Evolutionary conservation across 2,329 filamentous ascomycete species (phyloP), one percentile per base, ranked within the genome.

Genomic region (Trichoderma koningiopsis): DNA sequence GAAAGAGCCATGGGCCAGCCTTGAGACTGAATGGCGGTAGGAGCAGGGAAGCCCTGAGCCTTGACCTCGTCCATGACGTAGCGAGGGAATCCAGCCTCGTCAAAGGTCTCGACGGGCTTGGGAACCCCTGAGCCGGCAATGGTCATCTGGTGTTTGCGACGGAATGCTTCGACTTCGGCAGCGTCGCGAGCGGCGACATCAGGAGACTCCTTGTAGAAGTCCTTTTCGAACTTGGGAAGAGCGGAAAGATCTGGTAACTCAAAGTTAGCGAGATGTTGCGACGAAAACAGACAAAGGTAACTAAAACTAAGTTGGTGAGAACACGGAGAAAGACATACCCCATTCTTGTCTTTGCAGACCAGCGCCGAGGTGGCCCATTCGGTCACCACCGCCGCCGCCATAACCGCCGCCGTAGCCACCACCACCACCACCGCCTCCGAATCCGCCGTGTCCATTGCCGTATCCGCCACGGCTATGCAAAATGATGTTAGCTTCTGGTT

Each of bases 11-110:
- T 98, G 72, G 96, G 96, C 96, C 96, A 98, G 72, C 96, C 96
- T 81, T 98, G 96, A 22, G 95, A 96, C 83, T 99, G 96, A 81
- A 99, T 98, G 72, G 96, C 91, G 53, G 96, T 99, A 49, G 96
- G 96, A 68, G 91, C 91, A 72, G 92, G 89, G 83, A 99, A 99
- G 56, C 96, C 96, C 83, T 98, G 95, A 29, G 94, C 92, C 89
- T 99, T 99, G 79, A 99, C 96, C 81, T 99, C 96, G 77, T 93
- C 94, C 88, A 99, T 96, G 72, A 99, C 96, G 80, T 99, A 99
- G 76, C 90, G 89, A 55, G 96, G 96, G 84, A 99, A 99, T 55
- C 93, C 93, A 80, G 96, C 96, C 85, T 99, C 96, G 75, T 99
- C 96, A 79, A 99, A 99, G 49, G 91, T 97, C 83, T 97, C 92